Conservation (phyloP, 2,329 filamentous ascomycete genomes). For the Emericellopsis atlantica region DNA sequence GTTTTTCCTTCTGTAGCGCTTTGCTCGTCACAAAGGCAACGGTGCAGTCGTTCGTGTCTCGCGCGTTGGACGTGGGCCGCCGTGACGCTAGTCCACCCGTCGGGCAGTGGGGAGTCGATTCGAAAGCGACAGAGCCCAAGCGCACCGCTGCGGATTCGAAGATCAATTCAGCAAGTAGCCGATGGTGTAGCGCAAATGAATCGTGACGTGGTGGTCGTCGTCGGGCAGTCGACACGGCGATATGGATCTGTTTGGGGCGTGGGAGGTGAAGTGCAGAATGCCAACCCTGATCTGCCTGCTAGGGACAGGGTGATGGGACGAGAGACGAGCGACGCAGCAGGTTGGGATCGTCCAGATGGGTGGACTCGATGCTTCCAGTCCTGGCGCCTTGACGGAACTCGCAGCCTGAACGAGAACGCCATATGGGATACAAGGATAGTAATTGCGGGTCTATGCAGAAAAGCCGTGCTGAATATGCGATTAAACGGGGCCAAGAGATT, state of each 20-base stretch:
- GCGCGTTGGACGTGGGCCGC: background rate
- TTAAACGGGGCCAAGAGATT: slow-evolving; percentile 1
- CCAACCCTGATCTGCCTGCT: slow-evolving; percentile 3
- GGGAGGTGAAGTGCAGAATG: slow-evolving; percentile 1
- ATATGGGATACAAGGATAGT: background rate
- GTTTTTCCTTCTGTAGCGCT: background rate
- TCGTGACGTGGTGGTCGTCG: background rate
- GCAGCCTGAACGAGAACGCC: slow-evolving; percentile 1
- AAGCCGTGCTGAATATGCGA: background rate
- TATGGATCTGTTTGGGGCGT: background rate
- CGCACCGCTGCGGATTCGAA: background rate
- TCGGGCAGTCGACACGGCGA: background rate
- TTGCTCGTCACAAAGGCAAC: background rate
- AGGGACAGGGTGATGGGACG: slow-evolving; percentile 1
- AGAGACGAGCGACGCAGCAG: background rate
- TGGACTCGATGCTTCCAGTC: slow-evolving; percentile 3
- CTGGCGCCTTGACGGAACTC: slow-evolving; percentile 2
- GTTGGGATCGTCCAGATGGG: slow-evolving; percentile 3
- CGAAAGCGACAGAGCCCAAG: no score
- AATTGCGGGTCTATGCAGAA: background rate
- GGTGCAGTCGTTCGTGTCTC: background rate
- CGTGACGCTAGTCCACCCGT: slow-evolving; percentile 2
- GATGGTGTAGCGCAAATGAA: background rate
- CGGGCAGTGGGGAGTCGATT: slow-evolving; percentile 1
- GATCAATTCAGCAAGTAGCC: no score